Base-by-base conservation (phyloP, 1,284 basidiomycete species). In the Apiotrichum veenhuisii region DNA sequence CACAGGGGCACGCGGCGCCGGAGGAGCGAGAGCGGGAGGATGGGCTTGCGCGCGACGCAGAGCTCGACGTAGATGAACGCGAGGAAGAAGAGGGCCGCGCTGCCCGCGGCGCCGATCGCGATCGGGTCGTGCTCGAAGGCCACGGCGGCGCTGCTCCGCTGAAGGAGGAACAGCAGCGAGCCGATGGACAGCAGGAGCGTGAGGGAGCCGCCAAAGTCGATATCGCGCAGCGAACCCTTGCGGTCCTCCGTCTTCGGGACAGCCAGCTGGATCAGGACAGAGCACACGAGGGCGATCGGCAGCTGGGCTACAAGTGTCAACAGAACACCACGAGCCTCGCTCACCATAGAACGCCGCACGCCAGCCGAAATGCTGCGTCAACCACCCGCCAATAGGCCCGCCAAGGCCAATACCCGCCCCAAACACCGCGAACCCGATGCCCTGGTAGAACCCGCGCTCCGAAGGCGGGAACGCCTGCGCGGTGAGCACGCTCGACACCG, bases 301-400 rank as follows among this genome's bases (percentile, higher is more conserved):
- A 68, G 47, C 47, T 66, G 64, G 5, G 59, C 63, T 65, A 38
- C 4, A 23, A 37, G 45, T 23, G 8, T 20, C 18, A 12, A 23
- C 18, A 5, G 25, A 15, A 2, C 2, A n/a, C 4, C 20, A 22
- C 18, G 23, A 23, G 0, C 2, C 3, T 7, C 5, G 20, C 55
- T 49, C 34, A 52, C 55, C 50, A 22, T 54, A 58, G 49, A 79
- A 79, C 3, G 75, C 76, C 7, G 67, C 64, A n/a, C 76, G 61
- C 77, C 77, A 79, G 0, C 77, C 77, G 15, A 72, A 64, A 8
- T 60, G 59, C 52, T 78, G 74, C 15, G 74, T 76, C 49, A 77
- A 57, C 52, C 65, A 66, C 0, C 77, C 77, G 2, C 77, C 77
- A 12, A 78, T 57, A 2, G 76, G 76, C 2, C 74, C 77, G 12